phyloP scores from a whole-genome alignment of 257 asterid species.

The Jacaranda mimosifolia region DNA sequence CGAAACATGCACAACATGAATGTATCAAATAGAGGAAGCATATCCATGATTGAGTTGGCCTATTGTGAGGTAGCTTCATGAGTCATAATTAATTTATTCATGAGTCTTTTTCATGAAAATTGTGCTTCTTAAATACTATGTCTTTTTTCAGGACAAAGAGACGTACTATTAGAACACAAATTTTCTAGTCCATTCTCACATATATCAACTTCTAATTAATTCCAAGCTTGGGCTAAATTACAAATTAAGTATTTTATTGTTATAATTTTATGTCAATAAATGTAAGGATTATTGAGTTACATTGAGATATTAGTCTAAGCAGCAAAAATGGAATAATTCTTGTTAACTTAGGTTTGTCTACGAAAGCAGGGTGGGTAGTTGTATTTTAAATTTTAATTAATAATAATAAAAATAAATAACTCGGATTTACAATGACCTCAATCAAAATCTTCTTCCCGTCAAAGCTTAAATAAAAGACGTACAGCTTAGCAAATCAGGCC shows the following conservation, averaged over 20 bases:
- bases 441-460: conserved; percentile 58
- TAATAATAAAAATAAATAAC: not conserved
- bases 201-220: too few species aligned
- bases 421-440: conserved; percentile 42
- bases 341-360: conserved; percentile 38
- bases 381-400: not conserved
- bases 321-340: conserved; percentile 29
- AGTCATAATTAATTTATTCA: conserved; percentile 17
- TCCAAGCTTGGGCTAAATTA: too few species aligned
- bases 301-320: not conserved
- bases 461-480: conserved; percentile 67
- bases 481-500: conserved; percentile 36
- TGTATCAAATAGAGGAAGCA: conserved; percentile 42
- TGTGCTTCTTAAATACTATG: not conserved
- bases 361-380: conserved; percentile 48
- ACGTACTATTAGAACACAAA: too few species aligned
- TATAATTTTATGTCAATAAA: not conserved
- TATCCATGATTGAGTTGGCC: conserved; percentile 18
- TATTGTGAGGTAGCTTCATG: conserved; percentile 34
- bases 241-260: too few species aligned
- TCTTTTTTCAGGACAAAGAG: not conserved
- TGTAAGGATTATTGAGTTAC: not conserved
- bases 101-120: not conserved
- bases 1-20: not conserved
- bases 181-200: too few species aligned